Evolutionary conservation across 2,329 filamentous ascomycete species (phyloP).

Genomic region (Dothidotthia symphoricarpi): DNA sequence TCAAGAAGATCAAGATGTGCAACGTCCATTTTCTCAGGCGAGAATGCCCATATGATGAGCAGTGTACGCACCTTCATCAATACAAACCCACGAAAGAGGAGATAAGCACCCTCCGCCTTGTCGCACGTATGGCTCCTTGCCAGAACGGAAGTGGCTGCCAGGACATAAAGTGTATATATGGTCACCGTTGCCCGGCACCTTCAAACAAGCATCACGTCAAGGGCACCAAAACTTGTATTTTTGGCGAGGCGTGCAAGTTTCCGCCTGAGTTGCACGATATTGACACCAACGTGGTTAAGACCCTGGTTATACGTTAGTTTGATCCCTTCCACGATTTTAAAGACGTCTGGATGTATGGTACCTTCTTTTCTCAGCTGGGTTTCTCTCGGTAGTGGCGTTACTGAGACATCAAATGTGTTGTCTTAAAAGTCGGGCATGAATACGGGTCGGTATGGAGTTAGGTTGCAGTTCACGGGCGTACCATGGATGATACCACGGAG

Average conservation of each 20-base stretch:
- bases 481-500: no score
- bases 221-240: constrained; percentile 56
- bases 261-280: constrained; percentile 57
- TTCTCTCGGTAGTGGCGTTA: no score
- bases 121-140: constrained; percentile 64
- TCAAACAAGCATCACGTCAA: constrained; percentile 43
- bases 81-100: constrained; percentile 56
- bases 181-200: constrained; percentile 60
- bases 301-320: constrained; percentile 39
- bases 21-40: constrained; percentile 60
- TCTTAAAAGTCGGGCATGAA: no score
- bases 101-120: constrained; percentile 54
- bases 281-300: constrained; percentile 57
- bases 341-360: no score
- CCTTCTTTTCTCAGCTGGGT: no score
- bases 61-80: constrained; percentile 57
- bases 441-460: no score
- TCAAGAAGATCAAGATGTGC: constrained; percentile 63
- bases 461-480: no score
- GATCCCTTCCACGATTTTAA: no score
- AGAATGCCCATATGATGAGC: constrained; percentile 55
- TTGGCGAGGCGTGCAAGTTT: constrained; percentile 60
- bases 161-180: constrained; percentile 62
- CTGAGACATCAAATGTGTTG: no score
- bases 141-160: constrained; percentile 57